phyloP scores from a whole-genome alignment of 2,329 filamentous ascomycete genomes.

The Orbilia ellipsospora region DNA sequence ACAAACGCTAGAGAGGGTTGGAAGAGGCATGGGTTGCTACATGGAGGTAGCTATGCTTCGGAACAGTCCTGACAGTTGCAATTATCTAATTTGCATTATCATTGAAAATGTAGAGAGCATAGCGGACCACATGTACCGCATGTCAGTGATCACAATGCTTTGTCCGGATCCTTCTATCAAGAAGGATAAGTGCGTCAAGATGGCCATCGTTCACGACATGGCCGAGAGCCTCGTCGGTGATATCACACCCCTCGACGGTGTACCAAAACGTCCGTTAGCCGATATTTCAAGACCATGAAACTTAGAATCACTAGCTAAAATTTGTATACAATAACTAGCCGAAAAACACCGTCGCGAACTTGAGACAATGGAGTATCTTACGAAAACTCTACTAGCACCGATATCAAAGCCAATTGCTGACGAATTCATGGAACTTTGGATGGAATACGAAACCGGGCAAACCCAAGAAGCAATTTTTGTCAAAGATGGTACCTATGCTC shows the following conservation, averaged over 20 bases:
- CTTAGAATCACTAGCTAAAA: background rate
- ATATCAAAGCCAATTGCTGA: slow-evolving; percentile 79
- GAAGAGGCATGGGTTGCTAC: slow-evolving; percentile 81
- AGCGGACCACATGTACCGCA: slow-evolving; percentile 99
- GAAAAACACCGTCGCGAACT: slow-evolving; percentile 91
- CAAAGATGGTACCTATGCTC: slow-evolving; percentile 72
- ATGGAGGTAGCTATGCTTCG: slow-evolving; percentile 53
- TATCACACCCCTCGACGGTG: slow-evolving; percentile 90
- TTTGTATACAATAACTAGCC: slow-evolving; percentile 56
- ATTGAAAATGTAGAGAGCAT: slow-evolving; percentile 75
- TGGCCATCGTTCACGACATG: slow-evolving; percentile 98
- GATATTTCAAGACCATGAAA: background rate
- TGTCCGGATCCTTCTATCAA: slow-evolving; percentile 76
- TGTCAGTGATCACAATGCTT: slow-evolving; percentile 95
- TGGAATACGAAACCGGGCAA: slow-evolving; percentile 90
- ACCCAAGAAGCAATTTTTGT: slow-evolving; percentile 89
- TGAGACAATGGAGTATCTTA: slow-evolving; percentile 91
- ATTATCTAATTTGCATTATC: background rate
- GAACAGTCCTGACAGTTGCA: background rate
- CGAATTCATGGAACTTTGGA: slow-evolving; percentile 83
- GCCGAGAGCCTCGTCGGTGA: slow-evolving; percentile 94
- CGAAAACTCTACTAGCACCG: slow-evolving; percentile 75
- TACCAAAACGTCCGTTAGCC: slow-evolving; percentile 70
- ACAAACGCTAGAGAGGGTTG: slow-evolving; percentile 96
- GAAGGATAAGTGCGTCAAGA: slow-evolving; percentile 89